phyloP scores from a whole-genome alignment of 345 rosid genomes.

The Litchi chinensis region DNA sequence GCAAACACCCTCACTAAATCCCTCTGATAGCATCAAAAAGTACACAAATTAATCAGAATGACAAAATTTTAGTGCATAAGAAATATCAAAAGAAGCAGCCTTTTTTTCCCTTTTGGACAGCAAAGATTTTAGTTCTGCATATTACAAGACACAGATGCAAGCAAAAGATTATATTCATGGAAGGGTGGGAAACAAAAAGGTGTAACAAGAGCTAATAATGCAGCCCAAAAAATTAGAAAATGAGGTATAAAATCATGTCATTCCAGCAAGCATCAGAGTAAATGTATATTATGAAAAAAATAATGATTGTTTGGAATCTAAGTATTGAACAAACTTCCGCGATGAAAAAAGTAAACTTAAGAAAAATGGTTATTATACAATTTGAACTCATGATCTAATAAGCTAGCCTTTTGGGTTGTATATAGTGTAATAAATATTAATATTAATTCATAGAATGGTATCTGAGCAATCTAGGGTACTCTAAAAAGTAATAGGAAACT shows the following conservation, averaged over 20 bases:
- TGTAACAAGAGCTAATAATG: slow-evolving; percentile 11
- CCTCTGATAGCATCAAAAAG: slow-evolving; percentile 55
- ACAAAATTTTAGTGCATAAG: slow-evolving; percentile 7
- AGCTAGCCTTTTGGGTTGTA: background rate
- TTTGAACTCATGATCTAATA: background rate
- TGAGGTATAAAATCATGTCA: slow-evolving; percentile 5
- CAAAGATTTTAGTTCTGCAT: background rate
- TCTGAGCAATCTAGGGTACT: background rate
- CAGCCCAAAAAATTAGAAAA: background rate
- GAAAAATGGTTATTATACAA: background rate
- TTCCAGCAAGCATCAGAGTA: slow-evolving; percentile 1
- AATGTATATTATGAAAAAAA: background rate
- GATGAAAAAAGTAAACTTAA: background rate
- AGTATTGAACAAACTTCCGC: background rate
- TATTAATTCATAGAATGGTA: background rate
- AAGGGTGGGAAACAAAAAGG: background rate
- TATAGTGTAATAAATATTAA: too few relatives aligned
- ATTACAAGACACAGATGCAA: background rate
- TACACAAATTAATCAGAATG: slow-evolving; percentile 15
- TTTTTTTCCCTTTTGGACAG: background rate
- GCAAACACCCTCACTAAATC: slow-evolving; percentile 88
- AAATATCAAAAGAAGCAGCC: background rate
- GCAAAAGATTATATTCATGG: background rate
- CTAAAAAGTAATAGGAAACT: background rate
- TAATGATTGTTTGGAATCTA: background rate